Percentiles rank a stretch among this genome's conserved stretches.
Conservation (phyloP, 2,329 filamentous ascomycete species). For the Epichloe uncinata region DNA sequence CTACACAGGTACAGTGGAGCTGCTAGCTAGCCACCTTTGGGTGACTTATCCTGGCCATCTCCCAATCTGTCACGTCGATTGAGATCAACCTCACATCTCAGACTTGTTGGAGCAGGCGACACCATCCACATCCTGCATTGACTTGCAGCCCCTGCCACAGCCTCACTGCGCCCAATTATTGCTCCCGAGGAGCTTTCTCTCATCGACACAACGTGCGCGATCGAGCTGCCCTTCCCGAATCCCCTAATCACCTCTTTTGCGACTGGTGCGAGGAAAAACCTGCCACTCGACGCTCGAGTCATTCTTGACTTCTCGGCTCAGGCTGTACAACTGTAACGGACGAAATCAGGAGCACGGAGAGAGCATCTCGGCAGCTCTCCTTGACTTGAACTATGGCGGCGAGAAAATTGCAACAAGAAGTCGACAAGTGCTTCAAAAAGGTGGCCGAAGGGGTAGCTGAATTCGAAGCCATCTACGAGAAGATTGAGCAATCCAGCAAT, state of each 20-base stretch:
- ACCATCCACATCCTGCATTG: constrained; percentile 3
- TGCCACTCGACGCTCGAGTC: not conserved
- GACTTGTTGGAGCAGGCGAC: not conserved
- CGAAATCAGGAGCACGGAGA: not conserved
- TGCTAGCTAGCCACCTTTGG: constrained; percentile 9
- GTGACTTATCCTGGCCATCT: constrained; percentile 9
- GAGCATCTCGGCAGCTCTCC: not conserved
- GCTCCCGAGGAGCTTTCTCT: not conserved
- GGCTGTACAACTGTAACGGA: not conserved
- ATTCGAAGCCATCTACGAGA: constrained; percentile 94
- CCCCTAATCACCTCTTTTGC: not conserved
- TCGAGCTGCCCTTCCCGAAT: not conserved
- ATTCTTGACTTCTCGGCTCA: not conserved
- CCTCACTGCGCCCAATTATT: not conserved
- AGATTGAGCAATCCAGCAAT: constrained; percentile 88
- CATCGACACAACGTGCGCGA: constrained; percentile 1
- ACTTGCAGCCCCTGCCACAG: not conserved
- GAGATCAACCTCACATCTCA: constrained; percentile 1
- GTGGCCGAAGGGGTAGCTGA: constrained; percentile 82
- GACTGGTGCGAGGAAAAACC: not conserved
- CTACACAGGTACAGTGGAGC: not conserved
- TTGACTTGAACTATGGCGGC: constrained; percentile 58
- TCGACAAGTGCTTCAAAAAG: constrained; percentile 99
- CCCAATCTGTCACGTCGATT: constrained; percentile 8
- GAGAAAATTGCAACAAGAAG: constrained; percentile 93